These are phyloP conservation scores for Xenosphaeropsis pyriputrescens DNA, from an alignment of 2,329 filamentous ascomycete species.

Conservation along the genomic window DNA sequence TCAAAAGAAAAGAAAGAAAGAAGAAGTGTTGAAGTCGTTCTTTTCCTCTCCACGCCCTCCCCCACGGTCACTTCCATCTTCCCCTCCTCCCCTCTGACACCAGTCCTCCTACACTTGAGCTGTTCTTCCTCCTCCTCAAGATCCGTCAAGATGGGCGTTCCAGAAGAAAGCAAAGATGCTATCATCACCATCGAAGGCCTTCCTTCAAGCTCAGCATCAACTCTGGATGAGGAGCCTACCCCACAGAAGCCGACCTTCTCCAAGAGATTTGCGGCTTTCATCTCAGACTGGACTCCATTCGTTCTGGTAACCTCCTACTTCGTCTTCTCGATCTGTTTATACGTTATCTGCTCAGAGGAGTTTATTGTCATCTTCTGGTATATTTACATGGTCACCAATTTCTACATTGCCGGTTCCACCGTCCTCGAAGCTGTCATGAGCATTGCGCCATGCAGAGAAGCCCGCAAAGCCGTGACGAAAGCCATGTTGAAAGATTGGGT, in stretches of 20 bases:
- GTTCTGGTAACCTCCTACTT: conserved; percentile 24
- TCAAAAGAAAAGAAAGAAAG: too few species aligned
- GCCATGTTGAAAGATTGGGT: conserved; percentile 23
- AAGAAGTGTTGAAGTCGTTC: too few species aligned
- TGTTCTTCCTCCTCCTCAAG: too few species aligned
- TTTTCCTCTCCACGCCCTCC: too few species aligned
- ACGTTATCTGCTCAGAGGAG: conserved; percentile 21
- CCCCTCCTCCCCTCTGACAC: too few species aligned
- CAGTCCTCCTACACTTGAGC: too few species aligned
- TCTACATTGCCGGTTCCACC: conserved; percentile 25
- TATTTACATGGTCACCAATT: conserved; percentile 26
- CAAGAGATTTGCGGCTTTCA: too few species aligned
- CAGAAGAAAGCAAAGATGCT: too few species aligned
- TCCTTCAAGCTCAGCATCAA: too few species aligned
- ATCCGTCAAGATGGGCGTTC: too few species aligned
- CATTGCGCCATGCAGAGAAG: conserved; percentile 20
- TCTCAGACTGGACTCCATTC: conserved; percentile 26
- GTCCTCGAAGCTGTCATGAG: conserved; percentile 25
- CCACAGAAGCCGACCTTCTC: not conserved
- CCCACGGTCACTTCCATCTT: too few species aligned
- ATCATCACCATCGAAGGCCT: too few species aligned
- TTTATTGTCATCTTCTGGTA: conserved; percentile 26
- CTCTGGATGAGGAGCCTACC: not conserved
- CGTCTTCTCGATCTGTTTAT: conserved; percentile 23
- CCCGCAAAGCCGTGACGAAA: conserved; percentile 20